Evolutionary conservation across 2,329 filamentous ascomycete species (phyloP).

Genomic region (Aspergillus aculeatus): DNA sequence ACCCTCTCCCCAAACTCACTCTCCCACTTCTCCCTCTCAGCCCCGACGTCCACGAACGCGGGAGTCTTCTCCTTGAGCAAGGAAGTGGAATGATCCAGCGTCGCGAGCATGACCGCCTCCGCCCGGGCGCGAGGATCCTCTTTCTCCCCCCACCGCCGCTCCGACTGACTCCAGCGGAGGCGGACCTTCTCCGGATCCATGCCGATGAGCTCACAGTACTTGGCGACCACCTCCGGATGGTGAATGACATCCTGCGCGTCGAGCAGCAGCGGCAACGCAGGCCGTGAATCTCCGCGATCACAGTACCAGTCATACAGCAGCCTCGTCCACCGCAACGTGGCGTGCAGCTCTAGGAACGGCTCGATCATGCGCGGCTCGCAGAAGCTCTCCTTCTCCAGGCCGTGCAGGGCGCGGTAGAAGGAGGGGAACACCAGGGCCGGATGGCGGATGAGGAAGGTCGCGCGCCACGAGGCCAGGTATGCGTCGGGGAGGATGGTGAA

Average conservation of each 20-base stretch:
- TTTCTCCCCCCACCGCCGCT: not conserved
- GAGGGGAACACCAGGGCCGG: slow-evolving; percentile 37
- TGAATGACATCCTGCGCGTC: slow-evolving; percentile 33
- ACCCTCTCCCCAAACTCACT: not conserved
- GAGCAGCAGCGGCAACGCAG: slow-evolving; percentile 12
- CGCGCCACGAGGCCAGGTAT: slow-evolving; percentile 26
- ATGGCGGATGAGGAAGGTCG: slow-evolving; percentile 34
- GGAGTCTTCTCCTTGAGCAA: not conserved
- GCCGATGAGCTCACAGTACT: not conserved
- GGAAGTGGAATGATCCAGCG: not conserved
- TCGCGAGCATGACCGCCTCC: not conserved
- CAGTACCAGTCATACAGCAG: slow-evolving; percentile 6
- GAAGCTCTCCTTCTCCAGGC: not conserved
- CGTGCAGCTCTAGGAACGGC: not conserved
- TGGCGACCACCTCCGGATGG: slow-evolving; percentile 18
- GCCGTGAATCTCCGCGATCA: not conserved
- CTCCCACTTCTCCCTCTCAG: not conserved
- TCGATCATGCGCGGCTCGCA: not conserved
- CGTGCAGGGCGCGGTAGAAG: slow-evolving; percentile 23
- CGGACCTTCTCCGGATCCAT: not conserved
- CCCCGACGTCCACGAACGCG: not conserved
- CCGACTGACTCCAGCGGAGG: not conserved
- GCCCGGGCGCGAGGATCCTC: not conserved
- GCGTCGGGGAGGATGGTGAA: slow-evolving; percentile 31
- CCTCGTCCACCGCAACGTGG: not conserved